Percentiles rank a stretch among this genome's conserved stretches.
phyloP scores from a whole-genome alignment of 345 rosid genomes.

The Triadica sebifera region DNA sequence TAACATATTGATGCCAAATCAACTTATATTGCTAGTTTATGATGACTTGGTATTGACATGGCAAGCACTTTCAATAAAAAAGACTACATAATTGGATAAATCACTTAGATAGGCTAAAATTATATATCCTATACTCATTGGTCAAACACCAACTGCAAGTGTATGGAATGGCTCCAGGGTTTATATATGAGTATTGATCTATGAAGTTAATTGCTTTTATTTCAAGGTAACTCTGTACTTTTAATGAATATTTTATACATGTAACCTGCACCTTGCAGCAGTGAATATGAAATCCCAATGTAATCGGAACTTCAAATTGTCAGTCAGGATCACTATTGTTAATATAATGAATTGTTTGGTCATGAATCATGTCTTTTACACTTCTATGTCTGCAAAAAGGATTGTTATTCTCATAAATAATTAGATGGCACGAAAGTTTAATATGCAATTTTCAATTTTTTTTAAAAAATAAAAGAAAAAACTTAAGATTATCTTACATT shows the following conservation, averaged over 20 bases:
- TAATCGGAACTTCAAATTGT: not conserved
- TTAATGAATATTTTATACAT: not conserved
- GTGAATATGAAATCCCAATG: not conserved
- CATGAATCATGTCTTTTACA: not conserved
- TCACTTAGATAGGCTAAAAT: not conserved
- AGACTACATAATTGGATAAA: too few relatives aligned
- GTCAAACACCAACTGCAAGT: not conserved
- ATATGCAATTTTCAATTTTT: not conserved
- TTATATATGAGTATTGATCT: not conserved
- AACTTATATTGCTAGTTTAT: too few relatives aligned
- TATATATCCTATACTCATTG: not conserved
- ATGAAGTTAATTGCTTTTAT: constrained; percentile 4
- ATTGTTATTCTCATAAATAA: not conserved
- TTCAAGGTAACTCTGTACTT: not conserved
- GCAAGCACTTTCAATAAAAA: too few relatives aligned
- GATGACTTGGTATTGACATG: too few relatives aligned
- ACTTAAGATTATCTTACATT: not conserved
- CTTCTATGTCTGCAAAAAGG: not conserved
- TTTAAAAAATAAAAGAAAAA: not conserved
- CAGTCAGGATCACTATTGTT: not conserved
- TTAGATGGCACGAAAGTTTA: not conserved
- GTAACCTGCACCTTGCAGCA: not conserved
- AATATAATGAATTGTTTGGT: not conserved
- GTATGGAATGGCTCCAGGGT: not conserved
- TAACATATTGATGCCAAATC: too few relatives aligned